Evolutionary conservation across 257 asterid genomes (phyloP).

Genomic region (Scutellaria baicalensis): DNA sequence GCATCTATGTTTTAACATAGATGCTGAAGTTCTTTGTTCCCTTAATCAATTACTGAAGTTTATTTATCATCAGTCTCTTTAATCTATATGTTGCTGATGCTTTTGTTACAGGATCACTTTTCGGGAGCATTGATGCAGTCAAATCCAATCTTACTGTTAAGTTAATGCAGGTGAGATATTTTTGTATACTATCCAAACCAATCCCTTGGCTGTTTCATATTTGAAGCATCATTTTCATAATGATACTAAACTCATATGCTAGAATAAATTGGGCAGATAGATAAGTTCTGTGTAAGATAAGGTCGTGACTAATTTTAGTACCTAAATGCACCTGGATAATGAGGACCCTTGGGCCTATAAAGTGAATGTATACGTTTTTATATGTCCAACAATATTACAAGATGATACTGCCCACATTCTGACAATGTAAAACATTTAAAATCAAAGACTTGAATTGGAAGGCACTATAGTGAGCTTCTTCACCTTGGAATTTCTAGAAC

Average conservation of each 20-base stretch:
- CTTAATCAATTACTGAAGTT: not conserved
- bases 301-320: not conserved
- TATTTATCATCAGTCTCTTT: not conserved
- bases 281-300: not conserved
- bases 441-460: too few species aligned
- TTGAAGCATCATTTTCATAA: not conserved
- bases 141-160: slow-evolving; percentile 71
- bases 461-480: too few species aligned
- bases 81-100: slow-evolving; percentile 2
- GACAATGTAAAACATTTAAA: too few species aligned
- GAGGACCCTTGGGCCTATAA: too few species aligned
- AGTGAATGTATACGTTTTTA: too few species aligned
- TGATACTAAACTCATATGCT: not conserved
- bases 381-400: too few species aligned
- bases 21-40: not conserved
- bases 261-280: not conserved
- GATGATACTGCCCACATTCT: too few species aligned
- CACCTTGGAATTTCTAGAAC: too few species aligned
- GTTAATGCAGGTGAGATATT: slow-evolving; percentile 80
- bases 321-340: not conserved
- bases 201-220: not conserved
- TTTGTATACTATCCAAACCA: not conserved
- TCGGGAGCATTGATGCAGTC: slow-evolving; percentile 64
- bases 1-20: not conserved
- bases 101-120: slow-evolving; percentile 63